These are phyloP conservation scores for Hemileccinum rubropunctum DNA, from an alignment of 768 basidiomycete species.

Conservation along the genomic window DNA sequence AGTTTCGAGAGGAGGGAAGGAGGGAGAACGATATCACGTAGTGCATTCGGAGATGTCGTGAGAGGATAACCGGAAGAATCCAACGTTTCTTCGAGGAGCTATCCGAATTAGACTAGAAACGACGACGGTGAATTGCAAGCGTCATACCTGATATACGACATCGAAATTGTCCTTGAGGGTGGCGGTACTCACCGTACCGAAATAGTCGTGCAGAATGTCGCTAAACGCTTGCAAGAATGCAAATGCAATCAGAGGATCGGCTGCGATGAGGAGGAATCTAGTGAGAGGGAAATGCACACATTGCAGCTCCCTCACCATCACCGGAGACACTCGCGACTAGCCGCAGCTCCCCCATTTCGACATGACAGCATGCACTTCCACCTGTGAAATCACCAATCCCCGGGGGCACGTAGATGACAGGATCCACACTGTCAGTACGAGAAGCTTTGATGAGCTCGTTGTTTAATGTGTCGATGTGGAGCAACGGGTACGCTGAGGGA, in stretches of 20 bases:
- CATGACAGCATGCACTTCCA: slow-evolving; percentile 78
- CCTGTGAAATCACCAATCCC: slow-evolving; percentile 40
- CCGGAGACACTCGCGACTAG: slow-evolving; percentile 80
- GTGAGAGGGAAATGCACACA: neutral
- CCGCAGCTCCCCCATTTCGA: slow-evolving; percentile 71
- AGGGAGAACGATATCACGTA: slow-evolving; percentile 91
- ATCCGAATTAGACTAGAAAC: slow-evolving; percentile 2
- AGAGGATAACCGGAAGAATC: slow-evolving; percentile 90
- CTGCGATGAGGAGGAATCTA: slow-evolving; percentile 37
- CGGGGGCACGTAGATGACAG: slow-evolving; percentile 64
- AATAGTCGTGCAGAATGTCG: slow-evolving; percentile 81
- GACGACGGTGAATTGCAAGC: neutral
- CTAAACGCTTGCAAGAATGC: slow-evolving; percentile 84
- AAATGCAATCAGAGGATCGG: slow-evolving; percentile 88
- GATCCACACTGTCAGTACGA: slow-evolving; percentile 59
- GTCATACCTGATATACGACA: slow-evolving; percentile 83
- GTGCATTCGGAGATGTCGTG: slow-evolving; percentile 85
- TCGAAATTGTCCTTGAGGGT: slow-evolving; percentile 91
- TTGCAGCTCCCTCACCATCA: slow-evolving; percentile 52
- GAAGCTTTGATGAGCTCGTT: slow-evolving; percentile 59
- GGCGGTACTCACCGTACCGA: slow-evolving; percentile 78
- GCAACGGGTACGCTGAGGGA: slow-evolving; percentile 71
- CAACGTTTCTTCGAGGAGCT: slow-evolving; percentile 95
- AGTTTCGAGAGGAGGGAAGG: slow-evolving; percentile 82
- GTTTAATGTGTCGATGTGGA: slow-evolving; percentile 86